Percentiles rank a stretch among this genome's conserved stretches.
Evolutionary conservation across 148 eudicot species (phyloP).

Genomic region (Limonium bicolor): DNA sequence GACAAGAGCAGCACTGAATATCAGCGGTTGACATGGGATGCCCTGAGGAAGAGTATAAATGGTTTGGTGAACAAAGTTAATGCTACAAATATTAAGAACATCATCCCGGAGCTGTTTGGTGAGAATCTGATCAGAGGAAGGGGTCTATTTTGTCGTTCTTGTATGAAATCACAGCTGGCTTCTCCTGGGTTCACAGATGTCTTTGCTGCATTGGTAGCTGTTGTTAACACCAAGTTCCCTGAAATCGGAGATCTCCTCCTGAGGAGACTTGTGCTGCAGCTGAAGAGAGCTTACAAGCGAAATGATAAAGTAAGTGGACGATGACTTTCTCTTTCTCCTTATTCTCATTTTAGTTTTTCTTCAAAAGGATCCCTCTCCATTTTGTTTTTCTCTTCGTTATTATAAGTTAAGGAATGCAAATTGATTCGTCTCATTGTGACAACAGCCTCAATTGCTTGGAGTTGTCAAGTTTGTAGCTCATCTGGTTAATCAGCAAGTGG

Average conservation of each 20-base stretch:
- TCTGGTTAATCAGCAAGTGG: slow-evolving; percentile 89
- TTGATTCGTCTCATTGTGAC: neutral
- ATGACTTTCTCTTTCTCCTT: neutral
- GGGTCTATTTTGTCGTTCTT: slow-evolving; percentile 76
- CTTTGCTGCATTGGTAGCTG: slow-evolving; percentile 78
- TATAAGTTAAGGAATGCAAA: neutral
- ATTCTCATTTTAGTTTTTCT: neutral
- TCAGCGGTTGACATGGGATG: slow-evolving; percentile 90
- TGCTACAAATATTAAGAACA: slow-evolving; percentile 69
- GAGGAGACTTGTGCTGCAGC: slow-evolving; percentile 66
- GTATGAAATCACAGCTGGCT: slow-evolving; percentile 92
- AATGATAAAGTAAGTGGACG: slow-evolving; percentile 54
- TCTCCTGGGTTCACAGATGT: slow-evolving; percentile 85
- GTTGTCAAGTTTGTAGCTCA: slow-evolving; percentile 91
- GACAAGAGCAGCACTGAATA: slow-evolving; percentile 78
- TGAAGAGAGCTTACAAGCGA: slow-evolving; percentile 71
- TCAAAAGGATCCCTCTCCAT: neutral
- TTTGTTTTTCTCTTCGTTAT: neutral
- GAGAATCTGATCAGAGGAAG: slow-evolving; percentile 83
- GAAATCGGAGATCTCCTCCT: slow-evolving; percentile 72
- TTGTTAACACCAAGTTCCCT: slow-evolving; percentile 80
- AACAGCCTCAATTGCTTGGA: slow-evolving; percentile 75
- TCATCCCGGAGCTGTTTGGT: slow-evolving; percentile 59
- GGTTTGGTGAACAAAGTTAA: slow-evolving; percentile 84
- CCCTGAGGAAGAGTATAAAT: slow-evolving; percentile 81